Evolutionary conservation across 1,284 basidiomycete species (phyloP), one percentile per base, ranked within the genome.

Genomic region (Stereum hirsutum): DNA sequence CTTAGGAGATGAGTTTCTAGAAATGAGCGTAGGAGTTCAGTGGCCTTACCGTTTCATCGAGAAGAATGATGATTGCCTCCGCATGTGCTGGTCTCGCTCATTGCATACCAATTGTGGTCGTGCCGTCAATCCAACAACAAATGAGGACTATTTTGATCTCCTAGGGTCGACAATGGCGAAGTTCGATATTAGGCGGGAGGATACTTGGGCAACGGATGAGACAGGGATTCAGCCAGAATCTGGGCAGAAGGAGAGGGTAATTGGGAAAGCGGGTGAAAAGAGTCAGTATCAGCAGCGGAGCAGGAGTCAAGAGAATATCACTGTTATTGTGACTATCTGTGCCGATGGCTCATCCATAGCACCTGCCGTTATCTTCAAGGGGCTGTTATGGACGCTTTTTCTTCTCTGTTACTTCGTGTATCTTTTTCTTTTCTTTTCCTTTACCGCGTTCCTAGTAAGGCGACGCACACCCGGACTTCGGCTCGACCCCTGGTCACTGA

Each of bases 271-370:
- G 44, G 55, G 46, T 5, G 15, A 37, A 14, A 46, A 46, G 27
- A 12, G 48, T 4, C 65, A 63, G 42, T 52, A 69, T 51, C 58
- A 63, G 51, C 59, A 61, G 45, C 15, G 44, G 1, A 51, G 49
- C 24, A 60, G 61, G 0, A 52, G 49, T 17, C 38, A 58, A 2
- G 62, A 70, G 47, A 68, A 64, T 43, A 65, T 61, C 20, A 70
- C 66, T 7, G 59, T 65, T 2, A 48, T 68, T 15, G 58, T 60
- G 0, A 65, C 62, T 1, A 66, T 68, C 11, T 63, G 58, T 51
- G 63, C 61, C 2, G 58, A 66, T 57, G 59, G 64, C 3, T 56
- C 55, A 0, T 41, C 49, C 0, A 32, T 58, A 8, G 46, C 53
- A 20, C 64, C 61, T 6, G 45, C 54, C 0, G 68, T 71, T n/a